A percentile compares a stretch with the other conserved stretches of the same genome.
These are phyloP conservation scores for Crithidia mellificae DNA, from an alignment of 208 protist species.

Conservation along the genomic window DNA sequence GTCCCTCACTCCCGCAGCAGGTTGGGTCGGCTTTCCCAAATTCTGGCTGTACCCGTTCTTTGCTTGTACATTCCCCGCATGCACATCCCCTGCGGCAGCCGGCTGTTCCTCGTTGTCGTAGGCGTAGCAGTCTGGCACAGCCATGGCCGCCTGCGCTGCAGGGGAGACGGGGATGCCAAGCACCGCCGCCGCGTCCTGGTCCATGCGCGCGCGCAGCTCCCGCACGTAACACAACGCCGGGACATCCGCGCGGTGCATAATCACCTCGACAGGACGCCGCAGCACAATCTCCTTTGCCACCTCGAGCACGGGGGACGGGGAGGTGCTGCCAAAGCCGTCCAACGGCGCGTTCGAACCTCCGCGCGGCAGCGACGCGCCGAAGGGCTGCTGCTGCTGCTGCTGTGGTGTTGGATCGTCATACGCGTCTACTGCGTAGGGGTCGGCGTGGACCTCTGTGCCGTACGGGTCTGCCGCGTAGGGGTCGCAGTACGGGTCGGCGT, in stretches of 20 bases:
- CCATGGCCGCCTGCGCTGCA: neutral
- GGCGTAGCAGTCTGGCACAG: neutral
- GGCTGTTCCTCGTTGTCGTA: neutral
- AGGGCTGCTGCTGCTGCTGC: neutral
- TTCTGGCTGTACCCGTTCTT: neutral
- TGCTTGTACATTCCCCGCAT: neutral
- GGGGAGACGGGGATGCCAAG: neutral
- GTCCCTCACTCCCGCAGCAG: too few species aligned
- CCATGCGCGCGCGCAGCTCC: constrained; percentile 53
- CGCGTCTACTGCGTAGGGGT: constrained; percentile 22
- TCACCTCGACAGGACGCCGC: constrained; percentile 41
- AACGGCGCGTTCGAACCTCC: constrained; percentile 14
- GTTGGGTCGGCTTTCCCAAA: neutral
- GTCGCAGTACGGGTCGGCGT: constrained; percentile 10
- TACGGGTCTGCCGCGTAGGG: constrained; percentile 37
- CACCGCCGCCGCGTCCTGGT: neutral
- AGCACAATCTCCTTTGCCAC: constrained; percentile 28
- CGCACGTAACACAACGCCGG: constrained; percentile 64
- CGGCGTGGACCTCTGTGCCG: constrained; percentile 5
- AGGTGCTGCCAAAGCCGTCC: constrained; percentile 9
- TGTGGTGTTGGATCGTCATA: neutral
- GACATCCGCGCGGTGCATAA: constrained; percentile 47
- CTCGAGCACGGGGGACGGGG: constrained; percentile 4
- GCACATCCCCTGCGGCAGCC: neutral
- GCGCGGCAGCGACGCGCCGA: neutral